These are phyloP conservation scores for Thelonectria olida DNA, from an alignment of 2,329 filamentous ascomycete genomes.

Conservation along the genomic window DNA sequence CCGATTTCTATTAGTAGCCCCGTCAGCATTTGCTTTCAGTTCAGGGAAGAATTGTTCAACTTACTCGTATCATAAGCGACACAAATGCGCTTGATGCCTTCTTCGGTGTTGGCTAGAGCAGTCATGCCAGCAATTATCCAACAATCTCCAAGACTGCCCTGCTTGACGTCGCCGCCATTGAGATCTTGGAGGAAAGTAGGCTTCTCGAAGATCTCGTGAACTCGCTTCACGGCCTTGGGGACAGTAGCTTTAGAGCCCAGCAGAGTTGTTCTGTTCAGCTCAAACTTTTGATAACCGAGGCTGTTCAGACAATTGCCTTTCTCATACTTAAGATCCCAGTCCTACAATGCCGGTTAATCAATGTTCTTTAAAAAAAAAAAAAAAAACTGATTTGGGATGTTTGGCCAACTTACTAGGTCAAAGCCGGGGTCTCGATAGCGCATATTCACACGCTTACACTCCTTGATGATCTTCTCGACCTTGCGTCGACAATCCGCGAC, in stretches of 20 bases:
- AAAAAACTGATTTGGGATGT: too few species aligned
- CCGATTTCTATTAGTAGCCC: constrained; percentile 61
- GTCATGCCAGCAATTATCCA: constrained; percentile 85
- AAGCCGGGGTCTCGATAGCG: constrained; percentile 77
- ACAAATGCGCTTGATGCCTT: constrained; percentile 76
- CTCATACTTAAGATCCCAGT: constrained; percentile 75
- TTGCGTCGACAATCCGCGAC: constrained; percentile 70
- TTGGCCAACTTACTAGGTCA: constrained; percentile 62
- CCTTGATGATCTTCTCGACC: constrained; percentile 68
- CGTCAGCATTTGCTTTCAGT: constrained; percentile 19
- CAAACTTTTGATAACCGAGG: constrained; percentile 61
- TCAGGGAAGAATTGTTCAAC: constrained; percentile 33
- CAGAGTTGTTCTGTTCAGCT: constrained; percentile 56
- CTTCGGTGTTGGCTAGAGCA: constrained; percentile 77
- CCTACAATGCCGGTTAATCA: constrained; percentile 49
- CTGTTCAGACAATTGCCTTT: constrained; percentile 65
- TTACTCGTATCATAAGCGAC: constrained; percentile 74
- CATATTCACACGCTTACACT: constrained; percentile 79
- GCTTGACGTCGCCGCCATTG: constrained; percentile 78
- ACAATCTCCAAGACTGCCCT: constrained; percentile 82
- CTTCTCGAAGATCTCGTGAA: constrained; percentile 78
- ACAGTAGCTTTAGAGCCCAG: constrained; percentile 58
- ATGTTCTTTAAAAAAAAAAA: background rate
- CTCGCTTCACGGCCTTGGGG: constrained; percentile 80
- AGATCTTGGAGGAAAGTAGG: constrained; percentile 74